These are phyloP conservation scores for Diaporthe nobilis DNA, from an alignment of 2,329 filamentous ascomycete genomes.

Conservation along the genomic window DNA sequence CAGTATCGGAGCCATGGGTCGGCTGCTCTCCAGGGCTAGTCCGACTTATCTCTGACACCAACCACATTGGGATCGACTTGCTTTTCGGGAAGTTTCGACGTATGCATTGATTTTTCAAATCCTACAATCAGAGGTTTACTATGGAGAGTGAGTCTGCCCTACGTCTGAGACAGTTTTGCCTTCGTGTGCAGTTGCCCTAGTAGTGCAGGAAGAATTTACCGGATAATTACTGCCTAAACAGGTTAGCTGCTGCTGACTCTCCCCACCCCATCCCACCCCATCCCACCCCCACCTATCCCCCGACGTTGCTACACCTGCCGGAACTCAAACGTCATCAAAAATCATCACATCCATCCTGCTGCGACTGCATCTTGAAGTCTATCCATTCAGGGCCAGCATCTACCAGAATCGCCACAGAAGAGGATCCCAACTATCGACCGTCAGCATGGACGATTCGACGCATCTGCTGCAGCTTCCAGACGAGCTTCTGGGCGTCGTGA, in stretches of 20 bases:
- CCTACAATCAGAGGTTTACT: background rate
- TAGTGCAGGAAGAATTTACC: background rate
- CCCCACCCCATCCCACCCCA: background rate
- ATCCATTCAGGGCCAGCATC: background rate
- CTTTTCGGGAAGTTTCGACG: background rate
- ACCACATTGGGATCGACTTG: background rate
- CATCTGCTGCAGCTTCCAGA: constrained; percentile 62
- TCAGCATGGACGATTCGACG: background rate
- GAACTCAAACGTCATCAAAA: constrained; percentile 1
- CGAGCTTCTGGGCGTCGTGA: constrained; percentile 73
- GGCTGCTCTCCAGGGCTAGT: background rate
- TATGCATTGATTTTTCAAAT: background rate
- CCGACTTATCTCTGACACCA: background rate
- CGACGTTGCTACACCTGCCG: background rate
- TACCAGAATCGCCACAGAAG: background rate
- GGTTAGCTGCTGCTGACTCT: background rate
- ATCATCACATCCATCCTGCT: background rate
- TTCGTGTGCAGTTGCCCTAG: background rate
- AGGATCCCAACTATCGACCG: background rate
- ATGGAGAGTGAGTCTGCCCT: background rate
- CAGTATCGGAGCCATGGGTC: background rate
- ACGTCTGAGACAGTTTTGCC: background rate
- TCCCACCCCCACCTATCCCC: background rate
- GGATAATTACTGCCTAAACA: background rate
- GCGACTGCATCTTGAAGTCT: background rate